A percentile compares a stretch with the other conserved stretches of the same genome.
Evolutionary conservation across 768 basidiomycete species (phyloP).

Genomic region (Suillus plorans): DNA sequence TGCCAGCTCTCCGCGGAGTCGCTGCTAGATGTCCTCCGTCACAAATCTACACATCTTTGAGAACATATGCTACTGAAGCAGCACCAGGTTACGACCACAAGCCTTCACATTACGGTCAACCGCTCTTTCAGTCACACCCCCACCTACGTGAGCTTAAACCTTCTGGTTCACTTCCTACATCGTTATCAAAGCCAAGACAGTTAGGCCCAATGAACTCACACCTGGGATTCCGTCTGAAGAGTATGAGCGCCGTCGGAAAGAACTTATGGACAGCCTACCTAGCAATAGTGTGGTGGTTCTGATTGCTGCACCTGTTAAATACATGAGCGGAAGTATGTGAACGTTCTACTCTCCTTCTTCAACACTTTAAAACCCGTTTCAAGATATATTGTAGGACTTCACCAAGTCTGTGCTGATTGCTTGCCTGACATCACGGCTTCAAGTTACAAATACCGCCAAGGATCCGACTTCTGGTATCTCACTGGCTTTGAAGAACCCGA

Average conservation of each 20-base stretch:
- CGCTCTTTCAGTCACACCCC: constrained; percentile 74
- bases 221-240: constrained; percentile 79
- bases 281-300: constrained; percentile 73
- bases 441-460: constrained; percentile 95
- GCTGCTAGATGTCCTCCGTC: not conserved
- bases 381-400: constrained; percentile 73
- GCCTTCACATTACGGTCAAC: constrained; percentile 81
- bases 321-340: constrained; percentile 76
- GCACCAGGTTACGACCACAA: constrained; percentile 40
- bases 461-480: constrained; percentile 92
- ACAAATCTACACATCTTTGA: constrained; percentile 8
- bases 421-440: constrained; percentile 11
- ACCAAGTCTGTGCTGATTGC: constrained; percentile 5
- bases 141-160: constrained; percentile 58
- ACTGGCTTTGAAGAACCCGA: constrained; percentile 96
- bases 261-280: constrained; percentile 73
- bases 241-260: constrained; percentile 68
- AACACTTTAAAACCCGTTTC: constrained; percentile 13
- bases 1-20: constrained; percentile 1
- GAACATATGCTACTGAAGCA: constrained; percentile 36
- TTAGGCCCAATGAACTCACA: constrained; percentile 68
- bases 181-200: constrained; percentile 29
- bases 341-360: constrained; percentile 11
- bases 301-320: constrained; percentile 78
- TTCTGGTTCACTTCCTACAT: constrained; percentile 4